Evolutionary conservation across 2,329 filamentous ascomycete species (phyloP).

Genomic region (Xylariales sp.): DNA sequence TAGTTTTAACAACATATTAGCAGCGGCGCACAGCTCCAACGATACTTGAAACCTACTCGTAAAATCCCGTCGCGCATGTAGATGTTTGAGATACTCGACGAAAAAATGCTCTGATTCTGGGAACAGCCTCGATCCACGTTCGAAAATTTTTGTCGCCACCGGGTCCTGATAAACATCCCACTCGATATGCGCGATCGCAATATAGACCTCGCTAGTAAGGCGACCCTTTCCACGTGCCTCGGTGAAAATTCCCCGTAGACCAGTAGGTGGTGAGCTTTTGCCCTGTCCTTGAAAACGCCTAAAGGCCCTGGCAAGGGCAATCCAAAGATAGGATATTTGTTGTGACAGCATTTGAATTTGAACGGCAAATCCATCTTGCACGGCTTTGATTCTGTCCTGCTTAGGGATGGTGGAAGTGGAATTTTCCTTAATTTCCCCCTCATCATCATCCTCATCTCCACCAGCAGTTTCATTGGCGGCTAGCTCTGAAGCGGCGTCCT

Average conservation of each 20-base stretch:
- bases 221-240: constrained; percentile 89
- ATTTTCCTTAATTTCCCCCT: constrained; percentile 58
- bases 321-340: constrained; percentile 93
- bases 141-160: constrained; percentile 94
- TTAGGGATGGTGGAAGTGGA: constrained; percentile 64
- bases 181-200: constrained; percentile 91
- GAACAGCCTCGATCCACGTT: constrained; percentile 91
- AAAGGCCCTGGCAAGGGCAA: constrained; percentile 92
- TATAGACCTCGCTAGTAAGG: constrained; percentile 93
- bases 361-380: constrained; percentile 74
- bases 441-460: constrained; percentile 63
- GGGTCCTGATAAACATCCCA: constrained; percentile 96
- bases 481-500: constrained; percentile 54
- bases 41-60: constrained; percentile 74
- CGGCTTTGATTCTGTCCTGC: constrained; percentile 71
- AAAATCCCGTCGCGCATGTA: constrained; percentile 91
- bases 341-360: constrained; percentile 82
- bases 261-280: constrained; percentile 68
- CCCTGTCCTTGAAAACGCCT: constrained; percentile 92
- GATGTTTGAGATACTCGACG: constrained; percentile 93
- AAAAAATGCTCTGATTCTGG: constrained; percentile 94
- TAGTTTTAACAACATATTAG: constrained; percentile 52
- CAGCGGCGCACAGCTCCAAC: constrained; percentile 22
- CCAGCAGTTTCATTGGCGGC: constrained; percentile 45
- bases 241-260: constrained; percentile 87